Base-by-base conservation (phyloP, 2,329 filamentous ascomycete genomes). In the Curvularia lunata region DNA sequence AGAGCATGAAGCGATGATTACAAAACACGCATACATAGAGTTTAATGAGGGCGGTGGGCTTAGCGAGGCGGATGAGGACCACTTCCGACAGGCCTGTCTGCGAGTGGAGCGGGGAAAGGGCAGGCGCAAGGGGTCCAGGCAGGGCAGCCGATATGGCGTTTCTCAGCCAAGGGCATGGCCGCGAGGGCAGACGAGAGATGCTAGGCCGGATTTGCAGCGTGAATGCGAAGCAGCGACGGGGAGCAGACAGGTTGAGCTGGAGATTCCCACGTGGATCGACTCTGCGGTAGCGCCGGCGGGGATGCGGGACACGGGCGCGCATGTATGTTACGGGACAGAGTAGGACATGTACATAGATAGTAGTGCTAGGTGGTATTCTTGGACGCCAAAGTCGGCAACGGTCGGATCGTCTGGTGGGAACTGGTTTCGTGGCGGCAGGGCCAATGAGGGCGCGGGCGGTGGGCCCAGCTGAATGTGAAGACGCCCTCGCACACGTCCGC, bases 201-300 rank as follows among this genome's bases (percentile, higher is more conserved):
- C 30, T 37, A n/a, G 16, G 13, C 32, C 13, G 13, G 6, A 37
- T n/a, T 10, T n/a, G 32, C 32, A n/a, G 32, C 32, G 16, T n/a
- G 32, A 37, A 37, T 5, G 13, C 32, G 32, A 37, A 13, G 10
- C 10, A 32, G 30, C 13, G 10, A 32, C 4, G 13, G 12, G 12
- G 30, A 8, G 27, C 9, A 30, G 9, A 8, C 27, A 30, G 30
- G 5, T 32, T 5, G 30, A 32, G 10, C 30, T 47, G 30, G 41
- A 43, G 27, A 43, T 32, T 57, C 25, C 51, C 55, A 58, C 55
- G 46, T 58, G 55, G 45, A 58, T 54, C 40, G 12, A 25, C 45
- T 54, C 32, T 40, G 40, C 40, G 37, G 51, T 58, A 50, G 55
- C 46, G 51, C 45, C 28, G 27, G 51, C 55, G 55, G 55, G 55